phyloP scores from a whole-genome alignment of 2,329 filamentous ascomycete species.

The Sporothrix sp. region DNA sequence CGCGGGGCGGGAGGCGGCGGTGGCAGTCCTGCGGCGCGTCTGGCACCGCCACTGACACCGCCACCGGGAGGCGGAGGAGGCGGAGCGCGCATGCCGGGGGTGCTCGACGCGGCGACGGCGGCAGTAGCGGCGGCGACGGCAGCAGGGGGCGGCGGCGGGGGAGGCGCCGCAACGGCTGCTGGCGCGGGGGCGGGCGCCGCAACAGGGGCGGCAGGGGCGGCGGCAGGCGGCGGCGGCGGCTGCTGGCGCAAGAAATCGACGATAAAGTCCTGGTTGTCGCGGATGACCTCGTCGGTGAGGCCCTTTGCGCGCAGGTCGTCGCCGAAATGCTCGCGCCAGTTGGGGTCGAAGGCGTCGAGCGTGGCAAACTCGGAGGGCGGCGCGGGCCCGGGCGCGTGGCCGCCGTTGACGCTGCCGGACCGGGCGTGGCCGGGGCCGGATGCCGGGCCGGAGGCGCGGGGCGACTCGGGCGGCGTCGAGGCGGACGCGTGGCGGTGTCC shows the following conservation, averaged over 20 bases:
- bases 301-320: constrained; percentile 54
- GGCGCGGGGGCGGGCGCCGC: background rate
- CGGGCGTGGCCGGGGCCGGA: constrained; percentile 23
- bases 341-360: constrained; percentile 53
- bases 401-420: constrained; percentile 28
- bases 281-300: constrained; percentile 56
- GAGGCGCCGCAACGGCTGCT: constrained; percentile 12
- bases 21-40: constrained; percentile 37
- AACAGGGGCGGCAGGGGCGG: constrained; percentile 17
- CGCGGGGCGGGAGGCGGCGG: constrained; percentile 51
- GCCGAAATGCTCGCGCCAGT: constrained; percentile 57
- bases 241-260: constrained; percentile 53
- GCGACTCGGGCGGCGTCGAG: constrained; percentile 48
- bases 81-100: constrained; percentile 25
- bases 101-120: constrained; percentile 21
- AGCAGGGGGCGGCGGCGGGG: constrained; percentile 21
- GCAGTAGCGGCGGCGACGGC: constrained; percentile 24
- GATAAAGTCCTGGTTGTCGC: constrained; percentile 59
- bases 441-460: constrained; percentile 32
- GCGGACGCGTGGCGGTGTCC: constrained; percentile 44
- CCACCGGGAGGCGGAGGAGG: constrained; percentile 26
- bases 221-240: constrained; percentile 23
- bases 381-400: constrained; percentile 23
- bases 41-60: constrained; percentile 23
- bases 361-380: constrained; percentile 48